Base-by-base conservation (phyloP, 192 early-diverging fungal genomes). In the Coemansia asiatica region DNA sequence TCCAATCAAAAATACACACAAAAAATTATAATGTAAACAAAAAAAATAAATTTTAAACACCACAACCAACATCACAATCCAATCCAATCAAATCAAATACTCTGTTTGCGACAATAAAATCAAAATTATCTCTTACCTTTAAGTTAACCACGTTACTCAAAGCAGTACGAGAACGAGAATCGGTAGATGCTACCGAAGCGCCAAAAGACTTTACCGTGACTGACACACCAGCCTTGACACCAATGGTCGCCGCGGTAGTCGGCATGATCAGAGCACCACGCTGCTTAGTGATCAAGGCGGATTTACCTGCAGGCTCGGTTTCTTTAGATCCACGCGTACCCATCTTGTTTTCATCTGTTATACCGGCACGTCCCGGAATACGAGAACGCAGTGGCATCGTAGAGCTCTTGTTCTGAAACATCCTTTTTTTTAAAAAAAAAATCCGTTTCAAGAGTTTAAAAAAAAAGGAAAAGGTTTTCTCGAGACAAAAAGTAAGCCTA, bases 331-430 rank as follows among this genome's bases (percentile, higher is more conserved):
- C 56, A 16, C 59, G 65, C 9, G 49, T 33, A 5, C 54, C 64
- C 21, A 74, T 62, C 19, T 64, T 75, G 74, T 81, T 81, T 36
- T 81, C 79, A 56, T 81, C 74, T 16, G 57, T 69, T 53, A 68
- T 61, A 19, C 55, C 67, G 4, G 72, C 65, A 9, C 74, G 79
- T 16, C 66, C 62, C 1, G 79, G 79, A 22, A 81, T 81, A 35
- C 79, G 79, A 56, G 71, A 70, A 31, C 76, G 71, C 44, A 73
- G 28, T 19, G 71, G 57, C 67, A 79, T 74, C 2, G 72, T 73
- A 4, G 76, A 74, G 48, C 72, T 68, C 66, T 75, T 81, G 67
- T 76, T 81, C 50, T 81, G 79, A 53, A 80, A 80, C 77, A 80
- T 80, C 40, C 56, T 44, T 18, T 33, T 57, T 56, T 6, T 12